phyloP scores from a whole-genome alignment of 371 early-diverging fungal species.

The Chytridiales sp. region DNA sequence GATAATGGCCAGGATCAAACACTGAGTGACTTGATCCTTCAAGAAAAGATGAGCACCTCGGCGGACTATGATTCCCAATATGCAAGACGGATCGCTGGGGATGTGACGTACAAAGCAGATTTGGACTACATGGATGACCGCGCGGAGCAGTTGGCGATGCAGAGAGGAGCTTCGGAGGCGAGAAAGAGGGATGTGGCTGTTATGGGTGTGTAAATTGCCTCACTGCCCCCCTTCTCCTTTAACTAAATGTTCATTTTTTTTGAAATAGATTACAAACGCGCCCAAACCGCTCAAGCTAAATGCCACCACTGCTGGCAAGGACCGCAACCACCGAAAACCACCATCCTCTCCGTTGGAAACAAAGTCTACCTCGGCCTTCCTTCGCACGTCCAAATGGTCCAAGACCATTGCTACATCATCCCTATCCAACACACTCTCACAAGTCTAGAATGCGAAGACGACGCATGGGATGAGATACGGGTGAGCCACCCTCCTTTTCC shows the following conservation, averaged over 20 bases:
- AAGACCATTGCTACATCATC: slow-evolving; percentile 88
- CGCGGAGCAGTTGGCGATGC: slow-evolving; percentile 69
- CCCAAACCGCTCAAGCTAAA: slow-evolving; percentile 62
- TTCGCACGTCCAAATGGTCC: slow-evolving; percentile 66
- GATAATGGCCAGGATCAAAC: slow-evolving; percentile 54
- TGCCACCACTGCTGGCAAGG: slow-evolving; percentile 80
- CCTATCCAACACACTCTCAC: slow-evolving; percentile 82
- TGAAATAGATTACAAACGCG: slow-evolving; percentile 63
- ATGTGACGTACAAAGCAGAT: slow-evolving; percentile 63
- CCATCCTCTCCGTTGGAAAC: slow-evolving; percentile 75
- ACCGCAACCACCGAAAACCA: slow-evolving; percentile 64
- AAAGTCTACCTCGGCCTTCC: slow-evolving; percentile 82
- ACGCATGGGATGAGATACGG: slow-evolving; percentile 87
- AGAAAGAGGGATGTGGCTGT: slow-evolving; percentile 67
- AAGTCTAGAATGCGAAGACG: slow-evolving; percentile 85
- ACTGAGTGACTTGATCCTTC: slow-evolving; percentile 65
- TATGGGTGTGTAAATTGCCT: slow-evolving; percentile 40
- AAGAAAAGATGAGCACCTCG: slow-evolving; percentile 59
- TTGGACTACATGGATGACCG: slow-evolving; percentile 90
- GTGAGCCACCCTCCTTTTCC: slow-evolving; percentile 44
- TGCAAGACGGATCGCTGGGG: slow-evolving; percentile 73
- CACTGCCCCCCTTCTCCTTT: too few relatives aligned
- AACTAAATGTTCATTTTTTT: slow-evolving; percentile 13
- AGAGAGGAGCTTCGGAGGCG: slow-evolving; percentile 34
- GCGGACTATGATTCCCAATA: slow-evolving; percentile 63